phyloP scores from a whole-genome alignment of 176 grass and related monocot genomes.

The Carex parvula region DNA sequence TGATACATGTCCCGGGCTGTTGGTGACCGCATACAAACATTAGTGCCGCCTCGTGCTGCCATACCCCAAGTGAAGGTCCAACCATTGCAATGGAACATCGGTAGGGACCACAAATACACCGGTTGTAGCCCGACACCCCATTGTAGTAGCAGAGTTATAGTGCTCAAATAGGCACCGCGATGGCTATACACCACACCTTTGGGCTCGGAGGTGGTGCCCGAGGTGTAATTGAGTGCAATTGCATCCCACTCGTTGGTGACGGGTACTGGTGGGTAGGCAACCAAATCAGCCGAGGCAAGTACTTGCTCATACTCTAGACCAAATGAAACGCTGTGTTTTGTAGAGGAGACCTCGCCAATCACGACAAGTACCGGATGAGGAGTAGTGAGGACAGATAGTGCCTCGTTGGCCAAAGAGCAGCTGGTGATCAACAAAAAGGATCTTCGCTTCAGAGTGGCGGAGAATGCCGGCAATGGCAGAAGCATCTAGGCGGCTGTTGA shows the following conservation, averaged over 20 bases:
- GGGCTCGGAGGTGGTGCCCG: constrained; percentile 60
- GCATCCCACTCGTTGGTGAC: constrained; percentile 59
- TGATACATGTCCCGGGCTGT: constrained; percentile 39
- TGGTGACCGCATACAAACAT: constrained; percentile 45
- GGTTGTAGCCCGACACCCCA: constrained; percentile 52
- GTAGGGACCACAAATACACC: constrained; percentile 61
- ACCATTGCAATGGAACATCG: constrained; percentile 76
- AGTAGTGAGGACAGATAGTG: constrained; percentile 3
- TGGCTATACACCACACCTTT: constrained; percentile 78
- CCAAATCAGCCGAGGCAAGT: constrained; percentile 29
- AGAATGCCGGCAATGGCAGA: constrained; percentile 37
- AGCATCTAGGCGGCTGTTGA: constrained; percentile 55
- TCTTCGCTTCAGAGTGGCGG: constrained; percentile 39
- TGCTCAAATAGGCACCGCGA: constrained; percentile 55
- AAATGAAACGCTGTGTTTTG: background rate
- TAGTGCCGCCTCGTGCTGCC: constrained; percentile 51
- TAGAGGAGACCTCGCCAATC: constrained; percentile 37
- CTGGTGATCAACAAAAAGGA: constrained; percentile 55
- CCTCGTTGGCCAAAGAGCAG: constrained; percentile 37
- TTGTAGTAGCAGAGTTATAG: constrained; percentile 48
- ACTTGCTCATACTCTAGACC: constrained; percentile 51
- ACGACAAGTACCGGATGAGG: constrained; percentile 34
- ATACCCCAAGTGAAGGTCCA: constrained; percentile 80
- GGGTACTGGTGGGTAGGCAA: constrained; percentile 15
- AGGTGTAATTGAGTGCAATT: constrained; percentile 67